Base-by-base conservation (phyloP, 1,284 basidiomycete genomes). In the Mrakiaceae sp. region DNA sequence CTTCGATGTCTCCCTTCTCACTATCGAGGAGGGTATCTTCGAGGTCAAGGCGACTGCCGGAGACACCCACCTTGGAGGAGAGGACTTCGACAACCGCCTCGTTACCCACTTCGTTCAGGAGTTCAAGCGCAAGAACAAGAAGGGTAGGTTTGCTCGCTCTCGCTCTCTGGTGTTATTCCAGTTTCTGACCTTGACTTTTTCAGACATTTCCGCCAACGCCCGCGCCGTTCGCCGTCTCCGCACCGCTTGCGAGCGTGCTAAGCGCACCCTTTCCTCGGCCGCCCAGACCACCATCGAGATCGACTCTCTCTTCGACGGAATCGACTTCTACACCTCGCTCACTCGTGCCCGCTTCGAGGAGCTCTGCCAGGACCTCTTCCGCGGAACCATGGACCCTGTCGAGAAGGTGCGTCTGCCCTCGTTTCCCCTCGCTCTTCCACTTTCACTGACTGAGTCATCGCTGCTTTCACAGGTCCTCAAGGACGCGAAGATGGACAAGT, bases 341-440 rank as follows among this genome's bases (percentile, higher is more conserved):
- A 98, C 94, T 74, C 93, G 94, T 82, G 95, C 95, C 66, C 90
- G 93, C 76, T 98, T 98, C 84, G 94, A 98, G 81, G 95, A 98
- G 79, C 82, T 98, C 68, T 95, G 91, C 82, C 89, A 93, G 78
- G 93, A 95, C 76, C 84, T 96, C 75, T 98, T 98, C 92, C 89
- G 90, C 70, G 84, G 86, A 73, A 98, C 95, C 66, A 85, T 98
- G 76, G 93, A 98, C 76, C 95, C 95, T 69, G 93, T 98, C 73
- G 93, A 98, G 83, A 96, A 96, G 82, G 53, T 55, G 27, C 14
- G 53, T 55, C 16, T 27, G 27, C 27, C 27, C 27, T 27, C 49
- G 49, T 11, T 51, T 51, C 2, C 11, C 11, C 16, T 51, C 49
- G 11, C 11, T 51, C 11, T 2, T 51, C 49, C 11, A 11, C 49